These are phyloP conservation scores for Madurella mycetomatis DNA, from an alignment of 2,329 filamentous ascomycete species.

Conservation along the genomic window DNA sequence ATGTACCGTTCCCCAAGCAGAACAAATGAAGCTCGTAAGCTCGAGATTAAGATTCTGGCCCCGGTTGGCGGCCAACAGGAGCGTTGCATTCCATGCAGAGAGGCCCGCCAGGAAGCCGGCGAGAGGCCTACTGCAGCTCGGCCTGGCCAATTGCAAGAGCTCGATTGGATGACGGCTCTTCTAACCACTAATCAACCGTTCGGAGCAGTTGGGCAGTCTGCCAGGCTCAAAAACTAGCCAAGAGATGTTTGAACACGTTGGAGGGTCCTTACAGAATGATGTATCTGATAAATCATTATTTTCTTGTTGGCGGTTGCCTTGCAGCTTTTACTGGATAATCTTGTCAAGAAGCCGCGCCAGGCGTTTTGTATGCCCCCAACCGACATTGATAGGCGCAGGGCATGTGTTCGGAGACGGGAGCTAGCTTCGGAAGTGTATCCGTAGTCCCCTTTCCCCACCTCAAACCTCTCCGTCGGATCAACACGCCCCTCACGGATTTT, in stretches of 20 bases:
- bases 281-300: too few relatives aligned
- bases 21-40: background rate
- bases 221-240: background rate
- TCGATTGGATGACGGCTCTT: constrained; percentile 1
- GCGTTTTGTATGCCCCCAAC: too few relatives aligned
- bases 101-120: constrained; percentile 4
- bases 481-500: too few relatives aligned
- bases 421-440: too few relatives aligned
- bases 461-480: too few relatives aligned
- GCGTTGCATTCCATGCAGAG: background rate
- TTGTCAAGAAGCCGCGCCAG: too few relatives aligned
- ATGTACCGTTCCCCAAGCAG: background rate
- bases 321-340: background rate
- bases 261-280: background rate
- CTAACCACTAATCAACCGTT: background rate
- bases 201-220: background rate
- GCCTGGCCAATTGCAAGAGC: background rate
- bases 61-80: background rate
- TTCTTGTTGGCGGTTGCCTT: background rate
- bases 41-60: background rate
- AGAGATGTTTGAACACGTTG: constrained; percentile 2
- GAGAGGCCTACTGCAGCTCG: constrained; percentile 3
- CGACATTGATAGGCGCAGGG: too few relatives aligned
- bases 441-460: too few relatives aligned
- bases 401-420: too few relatives aligned